These are phyloP conservation scores for Maudiozyma serrabonitensis DNA, from an alignment of 805 yeast genomes.

Conservation along the genomic window DNA sequence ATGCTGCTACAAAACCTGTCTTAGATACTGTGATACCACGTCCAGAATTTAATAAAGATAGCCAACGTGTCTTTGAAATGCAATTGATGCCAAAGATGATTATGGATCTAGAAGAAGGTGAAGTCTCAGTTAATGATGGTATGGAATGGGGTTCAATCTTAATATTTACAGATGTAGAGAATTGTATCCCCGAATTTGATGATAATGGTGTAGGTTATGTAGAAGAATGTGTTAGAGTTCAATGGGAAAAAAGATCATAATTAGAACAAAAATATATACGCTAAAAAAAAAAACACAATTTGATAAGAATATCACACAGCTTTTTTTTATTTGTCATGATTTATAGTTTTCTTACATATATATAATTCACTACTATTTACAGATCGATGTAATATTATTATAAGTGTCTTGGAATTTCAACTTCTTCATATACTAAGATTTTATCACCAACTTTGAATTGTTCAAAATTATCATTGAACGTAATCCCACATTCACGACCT, in stretches of 20 bases:
- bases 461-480: slow-evolving; percentile 53
- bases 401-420: slow-evolving; percentile 44
- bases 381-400: slow-evolving; percentile 8
- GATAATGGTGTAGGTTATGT: slow-evolving; percentile 65
- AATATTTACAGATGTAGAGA: slow-evolving; percentile 67
- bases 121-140: slow-evolving; percentile 46
- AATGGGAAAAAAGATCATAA: slow-evolving; percentile 54
- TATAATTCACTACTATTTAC: neutral
- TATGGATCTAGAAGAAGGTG: slow-evolving; percentile 57
- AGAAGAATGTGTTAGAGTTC: slow-evolving; percentile 75
- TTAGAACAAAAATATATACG: neutral
- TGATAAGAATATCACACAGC: too few relatives aligned
- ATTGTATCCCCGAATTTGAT: slow-evolving; percentile 49
- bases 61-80: slow-evolving; percentile 61
- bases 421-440: slow-evolving; percentile 64
- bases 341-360: neutral
- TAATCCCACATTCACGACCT: slow-evolving; percentile 85
- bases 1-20: slow-evolving; percentile 39
- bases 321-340: neutral
- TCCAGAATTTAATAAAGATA: slow-evolving; percentile 53
- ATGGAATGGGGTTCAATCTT: slow-evolving; percentile 97
- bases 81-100: slow-evolving; percentile 94
- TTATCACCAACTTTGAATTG: slow-evolving; percentile 66
- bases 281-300: too few relatives aligned
- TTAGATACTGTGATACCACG: slow-evolving; percentile 38